Evolutionary conservation across 1,284 basidiomycete genomes (phyloP).

Genomic region (Ustilago cynodontis): DNA sequence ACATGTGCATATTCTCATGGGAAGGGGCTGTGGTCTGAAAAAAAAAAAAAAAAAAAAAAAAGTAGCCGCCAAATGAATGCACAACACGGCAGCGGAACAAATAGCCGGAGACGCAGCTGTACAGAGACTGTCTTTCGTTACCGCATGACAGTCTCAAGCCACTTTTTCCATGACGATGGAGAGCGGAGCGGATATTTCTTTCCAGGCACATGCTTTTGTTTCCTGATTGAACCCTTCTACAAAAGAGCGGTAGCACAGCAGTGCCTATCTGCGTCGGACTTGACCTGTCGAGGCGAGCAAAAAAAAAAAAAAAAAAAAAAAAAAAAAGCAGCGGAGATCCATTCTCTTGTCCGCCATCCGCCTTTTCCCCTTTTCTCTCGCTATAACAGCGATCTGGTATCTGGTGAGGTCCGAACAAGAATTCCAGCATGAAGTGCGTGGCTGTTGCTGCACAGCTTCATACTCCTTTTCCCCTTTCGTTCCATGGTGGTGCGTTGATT

Average conservation of each 20-base stretch:
- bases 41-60: too few relatives aligned
- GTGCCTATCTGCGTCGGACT: slow-evolving; percentile 12
- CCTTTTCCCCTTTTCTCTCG: background rate
- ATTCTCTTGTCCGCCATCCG: too few relatives aligned
- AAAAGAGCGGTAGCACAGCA: background rate
- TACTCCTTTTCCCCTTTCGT: slow-evolving; percentile 4
- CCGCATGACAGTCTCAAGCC: background rate
- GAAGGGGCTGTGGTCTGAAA: too few relatives aligned
- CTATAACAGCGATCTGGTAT: too few relatives aligned
- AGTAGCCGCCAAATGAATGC: slow-evolving; percentile 1
- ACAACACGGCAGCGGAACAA: slow-evolving; percentile 13
- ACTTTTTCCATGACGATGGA: background rate
- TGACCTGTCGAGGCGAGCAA: slow-evolving; percentile 5
- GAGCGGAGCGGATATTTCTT: background rate
- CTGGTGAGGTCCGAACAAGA: background rate
- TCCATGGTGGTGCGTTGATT: background rate
- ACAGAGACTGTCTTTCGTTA: too few relatives aligned
- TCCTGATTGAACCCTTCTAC: background rate
- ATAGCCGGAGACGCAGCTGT: background rate
- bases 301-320: slow-evolving; percentile 7
- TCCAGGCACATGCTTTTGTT: slow-evolving; percentile 4
- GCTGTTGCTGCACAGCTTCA: background rate
- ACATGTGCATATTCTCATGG: background rate
- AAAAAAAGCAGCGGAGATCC: slow-evolving; percentile 4
- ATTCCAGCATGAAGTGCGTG: background rate